These are phyloP conservation scores for Laetiporus sulphureus DNA, from an alignment of 1,284 basidiomycete genomes.

Conservation along the genomic window DNA sequence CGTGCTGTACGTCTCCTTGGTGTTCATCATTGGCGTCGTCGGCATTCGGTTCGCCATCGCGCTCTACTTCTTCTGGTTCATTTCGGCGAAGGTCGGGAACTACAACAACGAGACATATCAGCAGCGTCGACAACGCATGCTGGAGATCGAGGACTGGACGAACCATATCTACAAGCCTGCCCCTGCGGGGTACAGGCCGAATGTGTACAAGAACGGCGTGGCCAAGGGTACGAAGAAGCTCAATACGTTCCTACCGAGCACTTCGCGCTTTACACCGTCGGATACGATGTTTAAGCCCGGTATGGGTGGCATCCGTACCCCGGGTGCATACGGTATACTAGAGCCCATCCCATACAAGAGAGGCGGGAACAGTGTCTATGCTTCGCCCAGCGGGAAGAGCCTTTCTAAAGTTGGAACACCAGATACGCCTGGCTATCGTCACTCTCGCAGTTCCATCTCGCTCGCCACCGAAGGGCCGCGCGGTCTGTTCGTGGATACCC, in stretches of 20 bases:
- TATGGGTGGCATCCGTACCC: slow-evolving; percentile 53
- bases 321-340: slow-evolving; percentile 71
- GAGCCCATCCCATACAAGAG: slow-evolving; percentile 60
- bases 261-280: slow-evolving; percentile 82
- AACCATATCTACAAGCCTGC: slow-evolving; percentile 95
- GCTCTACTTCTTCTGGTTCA: slow-evolving; percentile 96
- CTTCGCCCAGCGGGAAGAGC: slow-evolving; percentile 33
- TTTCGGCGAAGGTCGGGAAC: slow-evolving; percentile 89
- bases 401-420: slow-evolving; percentile 57
- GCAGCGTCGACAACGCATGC: slow-evolving; percentile 86
- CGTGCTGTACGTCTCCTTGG: slow-evolving; percentile 91
- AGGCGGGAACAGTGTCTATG: slow-evolving; percentile 44
- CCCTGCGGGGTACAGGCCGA: slow-evolving; percentile 88
- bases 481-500: slow-evolving; percentile 50
- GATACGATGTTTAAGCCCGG: slow-evolving; percentile 59
- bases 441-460: slow-evolving; percentile 81
- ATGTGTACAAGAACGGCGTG: slow-evolving; percentile 67
- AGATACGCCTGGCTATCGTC: slow-evolving; percentile 67
- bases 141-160: slow-evolving; percentile 95
- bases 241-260: slow-evolving; percentile 73
- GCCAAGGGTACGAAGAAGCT: slow-evolving; percentile 54
- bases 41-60: slow-evolving; percentile 96
- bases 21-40: slow-evolving; percentile 98
- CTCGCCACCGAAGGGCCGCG: slow-evolving; percentile 40
- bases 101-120: slow-evolving; percentile 93